Base-by-base conservation (phyloP, 805 yeast species). In the Candida lessepsii region DNA sequence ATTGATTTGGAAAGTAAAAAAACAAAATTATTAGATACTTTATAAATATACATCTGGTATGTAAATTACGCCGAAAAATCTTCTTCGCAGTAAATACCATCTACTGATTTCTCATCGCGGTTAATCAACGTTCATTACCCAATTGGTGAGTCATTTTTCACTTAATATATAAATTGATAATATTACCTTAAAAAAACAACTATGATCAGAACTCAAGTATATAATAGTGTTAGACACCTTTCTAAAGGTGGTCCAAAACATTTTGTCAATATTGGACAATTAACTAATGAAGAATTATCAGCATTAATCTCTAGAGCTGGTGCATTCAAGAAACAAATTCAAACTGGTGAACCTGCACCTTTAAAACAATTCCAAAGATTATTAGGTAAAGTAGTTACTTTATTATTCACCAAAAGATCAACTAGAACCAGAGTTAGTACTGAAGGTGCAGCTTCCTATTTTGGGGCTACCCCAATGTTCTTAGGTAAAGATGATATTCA, bases 401-500 rank as follows among this genome's bases (percentile, higher is more conserved):
- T 93, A 54, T 60, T 93, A 32, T 93, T 93, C 63, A 76, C 88
- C 42, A 93, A 93, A 60, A 80, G 99, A 63, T 87, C 96, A 5
- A 93, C 99, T 17, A 78, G 99, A 64, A 93, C 99, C 17, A 80
- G 99, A 63, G 78, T 93, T 27, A 88, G 96, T 17, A 75, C 90
- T 9, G 99, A 93, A 60, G 97, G 96, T 37, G 99, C 99, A 11
- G 86, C 90, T 9, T 75, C 86, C 2, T 89, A 84, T 58, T 85
- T 91, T 50, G 98, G 98, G 14, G 98, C 90, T 5, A 93, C 83
- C 52, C 96, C 99, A 9, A 85, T 93, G 93, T 93, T 93, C 56
- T 71, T 93, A 50, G 98, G 99, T 37, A 88, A 85, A 53, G 96
- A 90, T 51, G 99, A 93, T 54, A 93, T 93, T 58, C 99, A 93